These are phyloP conservation scores for Metroxylon sagu DNA, from an alignment of 176 grass and related monocot genomes.

Conservation along the genomic window DNA sequence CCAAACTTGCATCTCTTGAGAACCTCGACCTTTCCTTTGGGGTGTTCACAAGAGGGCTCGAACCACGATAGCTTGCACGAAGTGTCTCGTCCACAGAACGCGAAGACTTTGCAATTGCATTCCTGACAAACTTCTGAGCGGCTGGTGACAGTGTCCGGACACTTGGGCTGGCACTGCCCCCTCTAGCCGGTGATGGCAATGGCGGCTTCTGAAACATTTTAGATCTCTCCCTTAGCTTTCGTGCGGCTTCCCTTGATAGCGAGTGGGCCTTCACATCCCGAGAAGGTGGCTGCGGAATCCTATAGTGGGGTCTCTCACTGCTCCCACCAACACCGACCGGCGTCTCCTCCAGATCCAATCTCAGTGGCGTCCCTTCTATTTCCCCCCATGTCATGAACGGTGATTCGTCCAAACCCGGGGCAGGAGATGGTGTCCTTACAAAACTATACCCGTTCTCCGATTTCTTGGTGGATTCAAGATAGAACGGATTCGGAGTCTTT, in stretches of 20 bases:
- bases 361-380: slow-evolving; percentile 79
- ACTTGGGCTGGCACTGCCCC: slow-evolving; percentile 67
- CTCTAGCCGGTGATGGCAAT: slow-evolving; percentile 57
- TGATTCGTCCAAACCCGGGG: slow-evolving; percentile 79
- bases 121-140: slow-evolving; percentile 86
- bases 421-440: slow-evolving; percentile 80
- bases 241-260: slow-evolving; percentile 77
- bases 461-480: slow-evolving; percentile 60
- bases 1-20: slow-evolving; percentile 66
- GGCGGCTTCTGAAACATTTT: slow-evolving; percentile 71
- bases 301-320: slow-evolving; percentile 47
- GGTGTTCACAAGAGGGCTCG: slow-evolving; percentile 46
- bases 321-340: slow-evolving; percentile 26
- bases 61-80: slow-evolving; percentile 84
- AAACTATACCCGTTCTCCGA: slow-evolving; percentile 69
- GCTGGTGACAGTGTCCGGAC: slow-evolving; percentile 63
- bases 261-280: slow-evolving; percentile 80
- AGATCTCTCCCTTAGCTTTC: slow-evolving; percentile 65
- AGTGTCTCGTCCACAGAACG: slow-evolving; percentile 73
- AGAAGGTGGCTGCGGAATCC: slow-evolving; percentile 62
- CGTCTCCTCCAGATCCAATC: slow-evolving; percentile 60
- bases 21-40: slow-evolving; percentile 61
- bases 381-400: slow-evolving; percentile 98
- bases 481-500: slow-evolving; percentile 78
- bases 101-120: slow-evolving; percentile 69